A percentile compares a stretch with the other conserved stretches of the same genome.
Conservation (phyloP, 164 flowering plant species). For the Umbilicus rupestris region DNA sequence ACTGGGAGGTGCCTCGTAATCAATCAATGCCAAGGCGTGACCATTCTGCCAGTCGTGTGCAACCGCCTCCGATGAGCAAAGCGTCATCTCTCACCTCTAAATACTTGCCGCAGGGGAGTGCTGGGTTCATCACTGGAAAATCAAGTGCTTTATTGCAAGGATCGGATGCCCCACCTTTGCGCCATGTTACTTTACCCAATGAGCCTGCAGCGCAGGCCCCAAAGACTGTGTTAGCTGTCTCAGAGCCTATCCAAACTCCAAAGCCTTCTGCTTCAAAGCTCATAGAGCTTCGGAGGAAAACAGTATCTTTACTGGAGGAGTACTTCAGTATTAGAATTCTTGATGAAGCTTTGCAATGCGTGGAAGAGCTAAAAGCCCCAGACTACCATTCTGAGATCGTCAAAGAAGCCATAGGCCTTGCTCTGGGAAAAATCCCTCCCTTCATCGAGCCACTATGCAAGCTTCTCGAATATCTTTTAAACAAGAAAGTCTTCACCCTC, state of each 20-base stretch:
- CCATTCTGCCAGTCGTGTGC: slow-evolving; percentile 21
- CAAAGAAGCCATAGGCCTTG: slow-evolving; percentile 54
- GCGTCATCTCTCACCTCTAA: slow-evolving; percentile 31
- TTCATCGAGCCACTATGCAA: slow-evolving; percentile 41
- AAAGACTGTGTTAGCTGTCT: slow-evolving; percentile 11
- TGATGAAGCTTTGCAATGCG: slow-evolving; percentile 63
- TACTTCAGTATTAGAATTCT: slow-evolving; percentile 45
- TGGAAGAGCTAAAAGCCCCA: slow-evolving; percentile 59
- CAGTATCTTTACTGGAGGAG: slow-evolving; percentile 50
- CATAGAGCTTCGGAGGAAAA: slow-evolving; percentile 41
- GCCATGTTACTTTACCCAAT: slow-evolving; percentile 18
- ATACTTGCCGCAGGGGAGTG: slow-evolving; percentile 59
- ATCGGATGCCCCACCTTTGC: slow-evolving; percentile 26
- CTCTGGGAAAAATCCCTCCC: slow-evolving; percentile 58
- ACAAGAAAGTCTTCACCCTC: slow-evolving; percentile 37
- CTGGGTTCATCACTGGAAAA: slow-evolving; percentile 38
- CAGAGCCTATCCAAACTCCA: slow-evolving; percentile 17
- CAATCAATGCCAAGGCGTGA: slow-evolving; percentile 49
- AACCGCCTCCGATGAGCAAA: slow-evolving; percentile 27
- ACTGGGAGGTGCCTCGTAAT: slow-evolving; percentile 66
- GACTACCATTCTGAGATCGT: slow-evolving; percentile 50
- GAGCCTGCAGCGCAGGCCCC: slow-evolving; percentile 27
- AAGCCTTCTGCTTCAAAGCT: slow-evolving; percentile 20
- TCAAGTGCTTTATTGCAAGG: slow-evolving; percentile 62
- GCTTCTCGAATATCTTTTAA: slow-evolving; percentile 39